phyloP scores from a whole-genome alignment of 2,329 filamentous ascomycete species.

The Daldinia sp. region DNA sequence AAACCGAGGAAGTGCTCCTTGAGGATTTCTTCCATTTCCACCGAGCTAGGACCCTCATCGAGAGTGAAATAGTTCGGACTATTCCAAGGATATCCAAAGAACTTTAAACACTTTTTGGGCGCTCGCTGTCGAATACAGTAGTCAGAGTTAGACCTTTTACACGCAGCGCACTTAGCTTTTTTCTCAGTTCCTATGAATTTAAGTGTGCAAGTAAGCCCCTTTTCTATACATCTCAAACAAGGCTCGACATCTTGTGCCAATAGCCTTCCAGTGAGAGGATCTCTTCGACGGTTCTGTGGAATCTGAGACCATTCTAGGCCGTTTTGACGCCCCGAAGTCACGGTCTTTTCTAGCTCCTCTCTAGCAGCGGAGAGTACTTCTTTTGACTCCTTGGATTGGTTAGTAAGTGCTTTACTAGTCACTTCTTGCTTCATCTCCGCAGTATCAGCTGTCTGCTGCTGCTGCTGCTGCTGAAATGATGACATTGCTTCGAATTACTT shows the following conservation, averaged over 20 bases:
- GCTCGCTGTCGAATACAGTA: slow-evolving; percentile 42
- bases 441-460: background rate
- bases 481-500: background rate
- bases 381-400: background rate
- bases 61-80: slow-evolving; percentile 44
- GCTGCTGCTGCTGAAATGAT: background rate
- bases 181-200: slow-evolving; percentile 36
- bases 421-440: background rate
- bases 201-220: slow-evolving; percentile 46
- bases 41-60: background rate
- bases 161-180: slow-evolving; percentile 43
- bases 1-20: slow-evolving; percentile 33
- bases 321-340: background rate
- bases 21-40: slow-evolving; percentile 39
- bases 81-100: slow-evolving; percentile 42
- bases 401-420: background rate
- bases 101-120: background rate
- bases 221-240: slow-evolving; percentile 45
- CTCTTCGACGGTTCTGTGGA: slow-evolving; percentile 8
- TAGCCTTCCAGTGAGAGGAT: slow-evolving; percentile 39
- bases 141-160: slow-evolving; percentile 32
- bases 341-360: background rate
- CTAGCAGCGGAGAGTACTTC: background rate
- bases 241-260: slow-evolving; percentile 32
- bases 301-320: background rate